Base-by-base conservation (phyloP, 306 rosid genomes). In the Glycine tomentella region DNA sequence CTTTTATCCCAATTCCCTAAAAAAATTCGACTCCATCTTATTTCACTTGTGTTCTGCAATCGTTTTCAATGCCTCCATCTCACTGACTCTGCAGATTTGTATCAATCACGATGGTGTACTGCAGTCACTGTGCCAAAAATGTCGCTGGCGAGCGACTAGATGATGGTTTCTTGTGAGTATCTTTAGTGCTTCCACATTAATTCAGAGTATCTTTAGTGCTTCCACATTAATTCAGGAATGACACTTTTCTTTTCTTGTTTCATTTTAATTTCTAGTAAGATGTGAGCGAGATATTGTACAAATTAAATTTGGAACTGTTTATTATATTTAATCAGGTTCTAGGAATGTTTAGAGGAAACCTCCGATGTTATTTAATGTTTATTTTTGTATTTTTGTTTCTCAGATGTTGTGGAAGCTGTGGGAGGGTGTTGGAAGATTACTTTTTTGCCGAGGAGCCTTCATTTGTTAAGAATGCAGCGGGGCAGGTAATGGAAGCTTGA, bases 381-480 rank as follows among this genome's bases (percentile, higher is more conserved):
- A 25, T 66, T 8, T n/a, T 57, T 66, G 31, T 25, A 25, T 8
- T n/a, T 57, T 69, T 44, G 46, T 10, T 69, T 65, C 10, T 66
- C 84, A 82, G 82, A 51, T 52, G 49, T 50, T 82, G 86, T 77
- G n/a, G 4, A 7, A 1, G 31, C 12, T 76, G 86, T 82, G 86
- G 86, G 57, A 77, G 31, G 59, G 82, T 82, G 77, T 71, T 82
- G 86, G 78, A 76, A 50, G 78, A 82, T 14, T 57, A 16, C 6
- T 11, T 3, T 69, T 77, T 50, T 49, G 17, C 78, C 7, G 31
- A 59, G 46, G 86, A 82, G 66, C 58, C 86, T 0, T 40, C 68
- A 4, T 82, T 82, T 82, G 50, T 62, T 44, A 82, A 76, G 79
- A 59, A 61, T 38, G 31, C 78, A 0, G 51, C 57, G 0, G 86